A percentile compares a stretch with the other conserved stretches of the same genome.
Conservation (phyloP, 129 eudicot species). For the Heracleum sosnowskyi region DNA sequence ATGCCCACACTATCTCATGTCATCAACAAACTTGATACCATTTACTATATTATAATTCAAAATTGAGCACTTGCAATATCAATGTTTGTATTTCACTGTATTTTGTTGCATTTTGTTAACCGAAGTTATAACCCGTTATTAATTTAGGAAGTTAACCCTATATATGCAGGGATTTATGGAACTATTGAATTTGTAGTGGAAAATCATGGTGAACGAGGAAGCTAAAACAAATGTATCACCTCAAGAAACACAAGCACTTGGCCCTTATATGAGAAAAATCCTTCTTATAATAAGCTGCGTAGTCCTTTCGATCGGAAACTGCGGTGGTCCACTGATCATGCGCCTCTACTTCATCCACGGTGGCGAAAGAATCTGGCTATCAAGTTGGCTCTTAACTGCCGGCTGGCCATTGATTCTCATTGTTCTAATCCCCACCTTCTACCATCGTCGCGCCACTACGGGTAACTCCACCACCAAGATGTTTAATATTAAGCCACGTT, state of each 20-base stretch:
- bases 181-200: no score
- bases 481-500: slow-evolving; percentile 18
- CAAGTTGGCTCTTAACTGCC: slow-evolving; percentile 24
- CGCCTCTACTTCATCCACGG: not conserved
- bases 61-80: no score
- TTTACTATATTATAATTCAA: no score
- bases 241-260: not conserved
- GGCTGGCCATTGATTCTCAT: slow-evolving; percentile 7
- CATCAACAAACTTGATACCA: no score
- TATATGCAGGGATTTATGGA: no score
- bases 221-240: not conserved
- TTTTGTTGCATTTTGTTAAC: no score
- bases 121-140: no score
- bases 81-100: no score
- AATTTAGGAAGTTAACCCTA: no score
- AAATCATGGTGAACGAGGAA: not conserved
- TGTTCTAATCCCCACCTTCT: slow-evolving; percentile 4
- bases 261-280: not conserved
- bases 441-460: slow-evolving; percentile 16
- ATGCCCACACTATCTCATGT: no score
- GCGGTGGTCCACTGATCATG: not conserved
- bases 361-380: slow-evolving; percentile 26
- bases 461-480: not conserved
- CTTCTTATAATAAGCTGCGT: not conserved
- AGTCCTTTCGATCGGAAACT: not conserved